These are phyloP conservation scores for Zopfochytrium polystomum DNA, from an alignment of 371 early-diverging fungal genomes.

Conservation along the genomic window DNA sequence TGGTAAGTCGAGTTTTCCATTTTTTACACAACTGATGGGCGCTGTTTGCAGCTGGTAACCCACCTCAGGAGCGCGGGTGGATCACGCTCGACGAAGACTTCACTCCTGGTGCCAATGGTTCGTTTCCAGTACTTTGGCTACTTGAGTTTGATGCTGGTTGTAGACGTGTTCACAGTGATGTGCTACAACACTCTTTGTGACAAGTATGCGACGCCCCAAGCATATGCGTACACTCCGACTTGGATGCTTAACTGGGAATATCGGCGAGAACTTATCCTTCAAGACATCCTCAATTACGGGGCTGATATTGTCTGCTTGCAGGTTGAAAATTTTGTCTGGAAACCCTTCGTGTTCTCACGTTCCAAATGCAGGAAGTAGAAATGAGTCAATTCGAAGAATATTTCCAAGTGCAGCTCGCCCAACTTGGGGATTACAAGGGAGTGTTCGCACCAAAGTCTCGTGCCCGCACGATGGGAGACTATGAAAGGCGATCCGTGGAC, in stretches of 20 bases:
- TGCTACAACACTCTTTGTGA: slow-evolving; percentile 95
- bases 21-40: background rate
- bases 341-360: background rate
- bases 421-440: slow-evolving; percentile 82
- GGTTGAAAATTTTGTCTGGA: slow-evolving; percentile 47
- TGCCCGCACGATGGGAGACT: slow-evolving; percentile 87
- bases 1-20: slow-evolving; percentile 48
- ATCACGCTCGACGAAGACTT: slow-evolving; percentile 61
- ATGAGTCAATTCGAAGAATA: slow-evolving; percentile 79
- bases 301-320: slow-evolving; percentile 96
- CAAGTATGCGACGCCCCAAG: slow-evolving; percentile 82
- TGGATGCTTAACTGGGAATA: slow-evolving; percentile 96
- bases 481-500: slow-evolving; percentile 85
- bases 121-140: too few species aligned
- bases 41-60: slow-evolving; percentile 64
- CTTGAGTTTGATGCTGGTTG: too few species aligned
- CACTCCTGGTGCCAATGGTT: background rate
- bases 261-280: slow-evolving; percentile 85
- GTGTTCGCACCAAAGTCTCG: slow-evolving; percentile 94
- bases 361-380: slow-evolving; percentile 73
- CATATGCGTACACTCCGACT: slow-evolving; percentile 94
- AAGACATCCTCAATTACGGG: slow-evolving; percentile 82
- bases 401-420: slow-evolving; percentile 71
- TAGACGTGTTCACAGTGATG: slow-evolving; percentile 71
- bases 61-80: slow-evolving; percentile 94